A percentile compares a stretch with the other conserved stretches of the same genome.
phyloP scores from a whole-genome alignment of 768 basidiomycete genomes.

The Gautieria morchelliformis region DNA sequence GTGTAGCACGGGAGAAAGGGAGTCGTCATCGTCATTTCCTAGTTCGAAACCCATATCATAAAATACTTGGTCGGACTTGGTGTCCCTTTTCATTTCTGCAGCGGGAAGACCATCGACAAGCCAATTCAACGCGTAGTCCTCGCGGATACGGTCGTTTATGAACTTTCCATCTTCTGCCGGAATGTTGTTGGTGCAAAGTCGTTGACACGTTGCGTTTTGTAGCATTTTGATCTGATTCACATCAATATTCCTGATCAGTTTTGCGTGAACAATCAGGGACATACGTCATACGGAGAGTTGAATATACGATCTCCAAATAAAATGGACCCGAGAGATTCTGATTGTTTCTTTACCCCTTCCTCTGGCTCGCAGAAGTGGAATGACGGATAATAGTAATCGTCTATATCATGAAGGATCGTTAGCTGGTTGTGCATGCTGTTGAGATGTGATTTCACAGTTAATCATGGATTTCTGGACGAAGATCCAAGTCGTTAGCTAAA shows the following conservation, averaged over 20 bases:
- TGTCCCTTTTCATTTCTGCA: constrained; percentile 83
- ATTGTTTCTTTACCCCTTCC: constrained; percentile 61
- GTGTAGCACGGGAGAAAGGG: constrained; percentile 57
- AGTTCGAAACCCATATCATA: constrained; percentile 93
- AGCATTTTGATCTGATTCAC: constrained; percentile 66
- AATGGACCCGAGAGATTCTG: constrained; percentile 86
- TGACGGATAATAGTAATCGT: constrained; percentile 86
- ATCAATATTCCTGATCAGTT: not conserved
- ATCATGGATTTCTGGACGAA: constrained; percentile 73
- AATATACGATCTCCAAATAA: constrained; percentile 96
- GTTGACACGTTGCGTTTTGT: constrained; percentile 67
- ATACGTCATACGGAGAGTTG: constrained; percentile 77
- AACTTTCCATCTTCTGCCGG: constrained; percentile 71
- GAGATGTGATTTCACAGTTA: constrained; percentile 48
- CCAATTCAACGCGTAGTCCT: constrained; percentile 93
- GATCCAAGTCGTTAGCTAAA: too few species aligned
- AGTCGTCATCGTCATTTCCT: constrained; percentile 58
- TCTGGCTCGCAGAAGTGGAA: constrained; percentile 82
- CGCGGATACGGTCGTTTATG: constrained; percentile 83
- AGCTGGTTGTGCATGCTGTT: not conserved
- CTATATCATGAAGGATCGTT: constrained; percentile 28
- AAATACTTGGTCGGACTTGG: constrained; percentile 72
- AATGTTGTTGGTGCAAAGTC: constrained; percentile 55
- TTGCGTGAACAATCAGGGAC: constrained; percentile 16
- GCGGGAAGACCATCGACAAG: constrained; percentile 90